Percentiles rank a stretch among this genome's conserved stretches.
phyloP scores from a whole-genome alignment of 768 basidiomycete genomes.

The Coprinopsis sp. region DNA sequence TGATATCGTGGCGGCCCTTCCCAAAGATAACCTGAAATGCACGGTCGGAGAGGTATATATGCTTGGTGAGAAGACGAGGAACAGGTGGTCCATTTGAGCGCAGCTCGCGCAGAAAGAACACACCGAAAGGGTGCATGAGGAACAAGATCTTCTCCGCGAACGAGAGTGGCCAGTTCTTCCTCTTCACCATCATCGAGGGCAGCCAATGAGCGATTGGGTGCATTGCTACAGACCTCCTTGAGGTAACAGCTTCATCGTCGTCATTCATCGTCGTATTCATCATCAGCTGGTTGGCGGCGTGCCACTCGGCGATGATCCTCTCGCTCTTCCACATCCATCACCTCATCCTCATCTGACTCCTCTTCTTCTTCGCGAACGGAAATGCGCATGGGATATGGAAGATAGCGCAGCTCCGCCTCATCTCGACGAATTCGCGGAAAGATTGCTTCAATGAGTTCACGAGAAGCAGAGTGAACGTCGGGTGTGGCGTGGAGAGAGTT shows the following conservation, averaged over 20 bases:
- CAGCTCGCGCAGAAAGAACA: neutral
- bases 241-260: neutral
- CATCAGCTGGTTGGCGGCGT: too few species aligned
- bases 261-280: neutral
- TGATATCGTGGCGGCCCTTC: neutral
- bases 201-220: neutral
- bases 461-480: conserved; percentile 12
- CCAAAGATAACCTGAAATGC: neutral
- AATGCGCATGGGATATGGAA: conserved; percentile 1
- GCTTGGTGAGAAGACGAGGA: neutral
- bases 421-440: conserved; percentile 2
- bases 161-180: neutral
- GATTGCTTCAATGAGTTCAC: conserved; percentile 13
- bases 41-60: neutral
- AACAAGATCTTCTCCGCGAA: too few species aligned
- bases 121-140: neutral
- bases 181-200: neutral
- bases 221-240: too few species aligned
- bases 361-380: neutral
- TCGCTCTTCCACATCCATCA: neutral
- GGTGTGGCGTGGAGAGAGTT: conserved; percentile 14
- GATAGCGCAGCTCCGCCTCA: neutral
- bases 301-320: neutral
- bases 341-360: neutral
- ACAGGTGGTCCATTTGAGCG: neutral